Conservation (phyloP, 305 asterid species). For the Rubia balearica region DNA sequence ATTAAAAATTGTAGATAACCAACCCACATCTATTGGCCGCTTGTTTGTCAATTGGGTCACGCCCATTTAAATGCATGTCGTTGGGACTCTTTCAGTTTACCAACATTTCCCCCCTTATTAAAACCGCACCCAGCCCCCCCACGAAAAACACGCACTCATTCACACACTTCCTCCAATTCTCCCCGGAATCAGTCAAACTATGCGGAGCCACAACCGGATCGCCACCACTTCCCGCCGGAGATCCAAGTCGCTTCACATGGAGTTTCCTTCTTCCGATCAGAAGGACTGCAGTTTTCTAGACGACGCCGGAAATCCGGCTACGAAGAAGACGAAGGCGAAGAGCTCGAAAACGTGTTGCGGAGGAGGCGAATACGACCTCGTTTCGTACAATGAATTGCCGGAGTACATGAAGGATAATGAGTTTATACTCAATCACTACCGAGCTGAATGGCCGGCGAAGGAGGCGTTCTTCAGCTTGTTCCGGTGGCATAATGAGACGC, state of each 20-base stretch:
- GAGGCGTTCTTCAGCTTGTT: conserved; percentile 74
- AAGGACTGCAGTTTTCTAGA: not conserved
- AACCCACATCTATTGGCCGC: conserved; percentile 19
- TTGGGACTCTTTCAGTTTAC: conserved; percentile 11
- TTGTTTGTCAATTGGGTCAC: not conserved
- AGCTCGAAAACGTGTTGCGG: conserved; percentile 15
- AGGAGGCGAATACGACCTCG: conserved; percentile 28
- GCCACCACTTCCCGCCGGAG: not conserved
- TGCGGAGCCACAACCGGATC: conserved; percentile 10
- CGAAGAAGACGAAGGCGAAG: conserved; percentile 14
- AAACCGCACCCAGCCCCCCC: not conserved
- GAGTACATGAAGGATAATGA: conserved; percentile 96
- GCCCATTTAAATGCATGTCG: conserved; percentile 20
- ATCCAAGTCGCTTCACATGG: not conserved
- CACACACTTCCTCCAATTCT: not conserved
- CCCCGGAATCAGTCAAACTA: not conserved
- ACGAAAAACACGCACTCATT: not conserved
- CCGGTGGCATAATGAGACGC: conserved; percentile 95
- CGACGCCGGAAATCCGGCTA: conserved; percentile 4
- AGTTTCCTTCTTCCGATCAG: not conserved
- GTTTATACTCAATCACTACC: conserved; percentile 62
- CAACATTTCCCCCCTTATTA: not conserved
- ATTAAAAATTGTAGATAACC: conserved; percentile 36
- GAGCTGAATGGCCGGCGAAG: conserved; percentile 74
- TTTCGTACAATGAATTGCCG: conserved; percentile 61